Conservation (phyloP, 2,329 filamentous ascomycete genomes). For the Alternaria ethzedia region DNA sequence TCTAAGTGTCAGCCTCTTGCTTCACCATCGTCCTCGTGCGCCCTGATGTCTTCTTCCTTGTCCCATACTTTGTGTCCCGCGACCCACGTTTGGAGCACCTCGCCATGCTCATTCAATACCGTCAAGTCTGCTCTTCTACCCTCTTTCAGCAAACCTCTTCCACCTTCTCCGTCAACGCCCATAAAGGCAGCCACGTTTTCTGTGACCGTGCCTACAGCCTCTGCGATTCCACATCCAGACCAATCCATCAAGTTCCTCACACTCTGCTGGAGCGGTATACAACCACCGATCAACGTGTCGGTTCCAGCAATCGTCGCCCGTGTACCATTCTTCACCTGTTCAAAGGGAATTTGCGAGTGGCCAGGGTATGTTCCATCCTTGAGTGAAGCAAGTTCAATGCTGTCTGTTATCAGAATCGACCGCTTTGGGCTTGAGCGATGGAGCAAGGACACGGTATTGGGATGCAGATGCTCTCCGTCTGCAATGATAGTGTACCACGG, state of each 20-base stretch:
- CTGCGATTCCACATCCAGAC: slow-evolving; percentile 55
- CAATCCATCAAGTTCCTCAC: slow-evolving; percentile 57
- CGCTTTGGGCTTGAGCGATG: slow-evolving; percentile 55
- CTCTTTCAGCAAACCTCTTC: slow-evolving; percentile 51
- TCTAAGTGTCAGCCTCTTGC: slow-evolving; percentile 17
- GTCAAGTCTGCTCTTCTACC: slow-evolving; percentile 58
- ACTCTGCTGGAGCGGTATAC: slow-evolving; percentile 58
- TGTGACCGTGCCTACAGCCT: slow-evolving; percentile 58
- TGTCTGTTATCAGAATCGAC: slow-evolving; percentile 61
- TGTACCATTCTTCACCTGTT: slow-evolving; percentile 58
- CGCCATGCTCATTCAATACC: slow-evolving; percentile 54
- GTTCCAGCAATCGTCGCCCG: slow-evolving; percentile 60
- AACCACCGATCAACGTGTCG: slow-evolving; percentile 62
- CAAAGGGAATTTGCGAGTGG: slow-evolving; percentile 58
- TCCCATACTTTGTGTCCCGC: slow-evolving; percentile 57
- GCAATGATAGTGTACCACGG: slow-evolving; percentile 62
- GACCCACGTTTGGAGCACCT: slow-evolving; percentile 60
- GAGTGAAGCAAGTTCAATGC: slow-evolving; percentile 61
- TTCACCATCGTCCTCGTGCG: slow-evolving; percentile 40
- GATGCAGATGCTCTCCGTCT: slow-evolving; percentile 62
- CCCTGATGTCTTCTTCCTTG: slow-evolving; percentile 37
- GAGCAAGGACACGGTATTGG: slow-evolving; percentile 56
- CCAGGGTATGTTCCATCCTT: slow-evolving; percentile 59
- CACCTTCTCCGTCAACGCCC: slow-evolving; percentile 52
- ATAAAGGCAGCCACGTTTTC: slow-evolving; percentile 60